phyloP scores from a whole-genome alignment of 306 rosid genomes.

The Vicia sativa region DNA sequence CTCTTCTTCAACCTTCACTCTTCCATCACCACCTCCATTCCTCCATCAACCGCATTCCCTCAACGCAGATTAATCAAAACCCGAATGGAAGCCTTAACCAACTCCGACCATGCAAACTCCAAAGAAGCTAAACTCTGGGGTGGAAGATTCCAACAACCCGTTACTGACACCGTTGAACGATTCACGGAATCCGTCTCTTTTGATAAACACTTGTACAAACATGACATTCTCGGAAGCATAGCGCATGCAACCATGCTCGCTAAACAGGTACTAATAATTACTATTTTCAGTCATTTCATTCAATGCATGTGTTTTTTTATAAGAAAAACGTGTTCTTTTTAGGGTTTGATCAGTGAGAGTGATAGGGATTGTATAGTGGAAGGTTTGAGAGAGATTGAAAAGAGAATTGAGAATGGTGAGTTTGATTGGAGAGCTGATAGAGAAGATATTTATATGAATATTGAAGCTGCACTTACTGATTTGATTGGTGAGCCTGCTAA shows the following conservation, averaged over 20 bases:
- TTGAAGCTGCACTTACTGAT: constrained; percentile 91
- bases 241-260: constrained; percentile 98
- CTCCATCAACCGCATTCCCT: constrained; percentile 22
- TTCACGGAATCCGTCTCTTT: constrained; percentile 92
- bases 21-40: constrained; percentile 4
- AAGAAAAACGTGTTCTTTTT: neutral
- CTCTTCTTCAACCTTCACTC: constrained; percentile 27
- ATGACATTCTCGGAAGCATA: constrained; percentile 81
- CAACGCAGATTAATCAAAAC: constrained; percentile 1
- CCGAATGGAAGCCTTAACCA: constrained; percentile 34
- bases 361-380: constrained; percentile 73
- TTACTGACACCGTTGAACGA: constrained; percentile 84
- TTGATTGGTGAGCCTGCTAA: constrained; percentile 94
- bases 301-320: too few species aligned
- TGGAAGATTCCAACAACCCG: constrained; percentile 89
- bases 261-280: constrained; percentile 65
- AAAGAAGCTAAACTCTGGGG: constrained; percentile 97
- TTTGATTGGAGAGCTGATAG: constrained; percentile 92
- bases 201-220: constrained; percentile 81
- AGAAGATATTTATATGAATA: constrained; percentile 97
- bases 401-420: constrained; percentile 71
- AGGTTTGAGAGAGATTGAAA: constrained; percentile 74
- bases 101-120: constrained; percentile 8
- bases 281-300: too few species aligned
- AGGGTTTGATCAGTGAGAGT: constrained; percentile 69